These are phyloP conservation scores for Pseudogymnoascus pannorum DNA, from an alignment of 2,329 filamentous ascomycete species.

Conservation along the genomic window DNA sequence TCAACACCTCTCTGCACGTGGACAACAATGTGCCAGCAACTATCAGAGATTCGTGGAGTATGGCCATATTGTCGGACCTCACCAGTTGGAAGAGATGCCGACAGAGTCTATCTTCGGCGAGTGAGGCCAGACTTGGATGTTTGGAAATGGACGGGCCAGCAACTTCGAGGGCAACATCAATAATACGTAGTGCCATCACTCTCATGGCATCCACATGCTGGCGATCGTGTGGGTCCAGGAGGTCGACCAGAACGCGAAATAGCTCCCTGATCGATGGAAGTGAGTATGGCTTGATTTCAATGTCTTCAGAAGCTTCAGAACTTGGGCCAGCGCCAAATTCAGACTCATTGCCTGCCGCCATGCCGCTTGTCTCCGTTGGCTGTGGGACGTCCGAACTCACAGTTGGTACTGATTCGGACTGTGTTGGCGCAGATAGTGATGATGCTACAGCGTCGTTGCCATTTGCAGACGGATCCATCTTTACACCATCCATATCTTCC, in stretches of 20 bases:
- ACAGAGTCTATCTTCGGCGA: slow-evolving; percentile 90
- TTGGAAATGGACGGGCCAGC: slow-evolving; percentile 90
- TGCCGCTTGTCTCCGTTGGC: background rate
- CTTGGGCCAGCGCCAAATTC: slow-evolving; percentile 23
- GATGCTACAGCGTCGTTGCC: slow-evolving; percentile 52
- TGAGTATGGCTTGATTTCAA: slow-evolving; percentile 77
- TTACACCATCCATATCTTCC: slow-evolving; percentile 65
- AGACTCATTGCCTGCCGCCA: slow-evolving; percentile 15
- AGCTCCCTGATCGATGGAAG: slow-evolving; percentile 90
- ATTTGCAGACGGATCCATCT: slow-evolving; percentile 73
- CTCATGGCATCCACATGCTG: slow-evolving; percentile 92
- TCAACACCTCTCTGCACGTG: slow-evolving; percentile 83
- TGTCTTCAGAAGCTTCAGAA: slow-evolving; percentile 30
- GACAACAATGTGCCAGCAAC: slow-evolving; percentile 86
- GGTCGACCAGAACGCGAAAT: slow-evolving; percentile 86
- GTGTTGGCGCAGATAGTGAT: slow-evolving; percentile 38
- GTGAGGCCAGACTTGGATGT: slow-evolving; percentile 76
- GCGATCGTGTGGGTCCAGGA: slow-evolving; percentile 86
- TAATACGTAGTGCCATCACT: slow-evolving; percentile 94
- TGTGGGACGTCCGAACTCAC: background rate
- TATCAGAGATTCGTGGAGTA: slow-evolving; percentile 84
- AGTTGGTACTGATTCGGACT: background rate
- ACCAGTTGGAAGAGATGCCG: slow-evolving; percentile 94
- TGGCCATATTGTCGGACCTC: slow-evolving; percentile 90
- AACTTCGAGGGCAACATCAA: slow-evolving; percentile 94